Conservation (phyloP, 768 basidiomycete species). For the Russula sp. region DNA sequence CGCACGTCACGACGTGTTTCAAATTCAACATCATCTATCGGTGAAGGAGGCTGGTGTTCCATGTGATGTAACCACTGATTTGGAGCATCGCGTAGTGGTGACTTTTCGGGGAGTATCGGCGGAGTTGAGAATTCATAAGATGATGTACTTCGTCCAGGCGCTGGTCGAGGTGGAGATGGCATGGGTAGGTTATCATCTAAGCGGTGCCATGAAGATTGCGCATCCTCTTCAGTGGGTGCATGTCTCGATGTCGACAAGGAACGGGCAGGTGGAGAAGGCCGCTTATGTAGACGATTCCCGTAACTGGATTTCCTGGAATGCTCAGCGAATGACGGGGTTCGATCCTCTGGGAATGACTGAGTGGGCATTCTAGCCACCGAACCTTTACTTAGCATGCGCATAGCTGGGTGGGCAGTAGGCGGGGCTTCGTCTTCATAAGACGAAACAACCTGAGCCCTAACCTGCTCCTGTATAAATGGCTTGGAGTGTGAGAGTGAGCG, state of each 20-base stretch:
- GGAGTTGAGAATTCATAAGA: not conserved
- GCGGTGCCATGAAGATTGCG: not conserved
- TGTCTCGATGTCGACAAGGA: not conserved
- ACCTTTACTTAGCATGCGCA: conserved; percentile 10
- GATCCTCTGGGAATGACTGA: not conserved
- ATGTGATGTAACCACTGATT: not conserved
- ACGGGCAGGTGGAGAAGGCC: not conserved
- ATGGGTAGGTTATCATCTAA: not conserved
- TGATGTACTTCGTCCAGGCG: not conserved
- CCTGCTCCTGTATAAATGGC: conserved; percentile 2
- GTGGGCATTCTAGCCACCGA: not conserved
- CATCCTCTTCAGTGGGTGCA: not conserved
- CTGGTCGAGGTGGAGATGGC: not conserved
- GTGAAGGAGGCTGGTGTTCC: not conserved
- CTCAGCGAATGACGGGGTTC: not conserved
- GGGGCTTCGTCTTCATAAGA: conserved; percentile 14
- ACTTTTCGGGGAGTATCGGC: conserved; percentile 9
- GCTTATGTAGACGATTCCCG: not conserved
- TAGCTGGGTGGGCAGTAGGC: conserved; percentile 7
- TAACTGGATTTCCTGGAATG: conserved; percentile 3
- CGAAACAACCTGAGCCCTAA: not conserved
- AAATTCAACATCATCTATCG: conserved; percentile 5
- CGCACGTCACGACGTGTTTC: conserved; percentile 6
- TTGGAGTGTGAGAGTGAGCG: not conserved
- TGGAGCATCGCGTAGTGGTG: not conserved